Conservation (phyloP, 1,284 basidiomycete species). For the Cutaneotrichosporon spelunceum region DNA sequence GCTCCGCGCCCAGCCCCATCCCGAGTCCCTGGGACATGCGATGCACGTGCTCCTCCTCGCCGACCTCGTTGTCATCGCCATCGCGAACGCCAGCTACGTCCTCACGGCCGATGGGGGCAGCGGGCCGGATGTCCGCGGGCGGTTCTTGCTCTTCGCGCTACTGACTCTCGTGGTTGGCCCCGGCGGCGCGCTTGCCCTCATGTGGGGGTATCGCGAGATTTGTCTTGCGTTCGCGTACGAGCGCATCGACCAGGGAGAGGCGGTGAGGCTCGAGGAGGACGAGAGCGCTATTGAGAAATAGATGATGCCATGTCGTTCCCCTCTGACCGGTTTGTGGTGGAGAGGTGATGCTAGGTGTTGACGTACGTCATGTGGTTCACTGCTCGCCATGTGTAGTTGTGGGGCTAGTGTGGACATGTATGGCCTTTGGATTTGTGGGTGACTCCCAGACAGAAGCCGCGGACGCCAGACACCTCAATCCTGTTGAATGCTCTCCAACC, state of each 20-base stretch:
- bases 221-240: constrained; percentile 1
- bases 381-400: too few species aligned
- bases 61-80: not conserved
- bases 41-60: constrained; percentile 1
- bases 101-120: not conserved
- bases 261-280: constrained; percentile 1
- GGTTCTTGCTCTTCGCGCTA: not conserved
- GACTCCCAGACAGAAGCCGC: too few species aligned
- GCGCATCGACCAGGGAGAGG: not conserved
- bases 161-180: not conserved
- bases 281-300: not conserved
- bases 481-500: too few species aligned
- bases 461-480: too few species aligned
- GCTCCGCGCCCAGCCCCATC: not conserved
- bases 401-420: too few species aligned
- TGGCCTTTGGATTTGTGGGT: too few species aligned
- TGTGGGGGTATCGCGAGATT: constrained; percentile 4
- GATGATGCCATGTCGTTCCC: not conserved
- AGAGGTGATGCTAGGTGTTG: too few species aligned
- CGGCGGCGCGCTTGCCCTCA: not conserved
- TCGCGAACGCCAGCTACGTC: not conserved
- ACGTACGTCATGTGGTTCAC: too few species aligned
- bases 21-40: not conserved
- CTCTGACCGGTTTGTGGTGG: too few species aligned
- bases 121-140: constrained; percentile 1